Evolutionary conservation across 2,329 filamentous ascomycete genomes (phyloP).

Genomic region (Pyrenophora tritici-repentis): DNA sequence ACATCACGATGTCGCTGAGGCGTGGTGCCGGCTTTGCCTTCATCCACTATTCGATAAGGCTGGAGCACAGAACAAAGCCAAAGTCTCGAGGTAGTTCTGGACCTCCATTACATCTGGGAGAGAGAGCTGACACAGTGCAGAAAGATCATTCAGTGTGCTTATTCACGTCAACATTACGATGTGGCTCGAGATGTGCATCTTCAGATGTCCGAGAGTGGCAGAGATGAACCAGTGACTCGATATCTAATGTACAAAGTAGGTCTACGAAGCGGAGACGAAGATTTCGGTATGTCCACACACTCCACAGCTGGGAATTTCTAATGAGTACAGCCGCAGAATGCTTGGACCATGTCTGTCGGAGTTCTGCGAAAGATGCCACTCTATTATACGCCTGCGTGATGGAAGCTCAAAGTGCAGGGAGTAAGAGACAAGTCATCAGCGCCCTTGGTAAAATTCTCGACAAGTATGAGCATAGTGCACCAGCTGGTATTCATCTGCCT

Average conservation of each 20-base stretch:
- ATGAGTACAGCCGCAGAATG: conserved; percentile 61
- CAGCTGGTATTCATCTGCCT: conserved; percentile 62
- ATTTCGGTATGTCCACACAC: conserved; percentile 51
- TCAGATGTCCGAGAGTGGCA: conserved; percentile 62
- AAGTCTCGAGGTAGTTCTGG: conserved; percentile 64
- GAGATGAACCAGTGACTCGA: conserved; percentile 67
- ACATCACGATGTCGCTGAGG: conserved; percentile 60
- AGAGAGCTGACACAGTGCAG: conserved; percentile 51
- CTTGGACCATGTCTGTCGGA: conserved; percentile 64
- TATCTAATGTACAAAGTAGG: conserved; percentile 79
- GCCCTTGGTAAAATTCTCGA: conserved; percentile 66
- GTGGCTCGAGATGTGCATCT: conserved; percentile 62
- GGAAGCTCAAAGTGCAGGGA: conserved; percentile 71
- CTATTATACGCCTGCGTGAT: conserved; percentile 80
- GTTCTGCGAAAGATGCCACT: conserved; percentile 59
- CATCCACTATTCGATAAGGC: conserved; percentile 69
- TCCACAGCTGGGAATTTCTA: conserved; percentile 1
- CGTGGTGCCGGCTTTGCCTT: conserved; percentile 74
- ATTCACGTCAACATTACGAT: conserved; percentile 62
- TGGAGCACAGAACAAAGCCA: conserved; percentile 68
- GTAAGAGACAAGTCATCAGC: conserved; percentile 63
- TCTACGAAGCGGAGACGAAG: conserved; percentile 62
- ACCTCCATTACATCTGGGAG: not conserved
- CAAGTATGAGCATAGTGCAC: conserved; percentile 56
- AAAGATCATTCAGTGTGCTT: conserved; percentile 72